Conservation (phyloP, 176 grass and related monocot genomes). For the Musa itinerans region DNA sequence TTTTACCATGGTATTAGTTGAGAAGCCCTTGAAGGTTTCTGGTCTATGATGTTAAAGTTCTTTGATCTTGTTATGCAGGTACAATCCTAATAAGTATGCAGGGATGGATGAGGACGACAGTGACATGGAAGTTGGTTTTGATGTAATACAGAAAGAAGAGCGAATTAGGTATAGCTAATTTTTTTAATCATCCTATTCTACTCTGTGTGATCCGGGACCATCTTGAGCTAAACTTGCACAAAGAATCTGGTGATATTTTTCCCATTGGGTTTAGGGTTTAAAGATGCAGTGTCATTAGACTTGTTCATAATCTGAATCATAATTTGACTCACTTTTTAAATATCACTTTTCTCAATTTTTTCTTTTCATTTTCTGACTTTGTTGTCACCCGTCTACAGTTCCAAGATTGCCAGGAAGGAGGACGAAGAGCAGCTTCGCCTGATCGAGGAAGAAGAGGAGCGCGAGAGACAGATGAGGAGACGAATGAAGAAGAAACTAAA, state of each 20-base stretch:
- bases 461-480: constrained; percentile 34
- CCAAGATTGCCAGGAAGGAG: constrained; percentile 57
- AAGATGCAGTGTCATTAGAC: background rate
- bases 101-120: constrained; percentile 53
- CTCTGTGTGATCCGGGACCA: background rate
- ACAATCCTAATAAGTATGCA: constrained; percentile 42
- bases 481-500: constrained; percentile 32
- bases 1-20: background rate
- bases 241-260: background rate
- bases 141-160: constrained; percentile 73
- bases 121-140: constrained; percentile 69
- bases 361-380: too few relatives aligned
- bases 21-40: background rate
- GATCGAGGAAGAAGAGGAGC: constrained; percentile 52
- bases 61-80: constrained; percentile 46
- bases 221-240: background rate
- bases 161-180: constrained; percentile 40
- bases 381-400: constrained; percentile 21
- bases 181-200: background rate
- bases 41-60: background rate
- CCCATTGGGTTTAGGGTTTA: background rate
- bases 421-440: constrained; percentile 51
- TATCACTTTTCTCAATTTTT: too few relatives aligned
- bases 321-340: background rate
- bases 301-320: background rate